A percentile compares a stretch with the other conserved stretches of the same genome.
These are phyloP conservation scores for Grosmannia clavigera DNA, from an alignment of 2,329 filamentous ascomycete species.

Conservation along the genomic window DNA sequence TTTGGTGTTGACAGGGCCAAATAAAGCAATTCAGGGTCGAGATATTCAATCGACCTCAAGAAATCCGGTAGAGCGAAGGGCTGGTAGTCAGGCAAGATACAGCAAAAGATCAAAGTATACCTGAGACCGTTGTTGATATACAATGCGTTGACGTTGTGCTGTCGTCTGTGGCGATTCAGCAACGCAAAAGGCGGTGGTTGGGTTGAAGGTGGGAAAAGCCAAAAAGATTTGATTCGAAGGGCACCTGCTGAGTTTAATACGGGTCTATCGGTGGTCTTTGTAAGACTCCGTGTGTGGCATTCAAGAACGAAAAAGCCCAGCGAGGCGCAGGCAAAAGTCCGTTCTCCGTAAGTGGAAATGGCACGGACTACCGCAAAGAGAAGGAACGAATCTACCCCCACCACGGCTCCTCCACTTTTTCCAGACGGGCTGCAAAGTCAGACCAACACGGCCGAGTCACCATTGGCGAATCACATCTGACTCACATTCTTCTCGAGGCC, in stretches of 20 bases:
- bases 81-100: background rate
- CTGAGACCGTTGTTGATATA: background rate
- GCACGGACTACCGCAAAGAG: background rate
- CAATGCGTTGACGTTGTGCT: background rate
- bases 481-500: background rate
- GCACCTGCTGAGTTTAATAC: background rate
- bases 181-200: background rate
- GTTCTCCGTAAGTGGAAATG: background rate
- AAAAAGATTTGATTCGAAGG: background rate
- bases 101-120: background rate
- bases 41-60: too few species aligned
- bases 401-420: background rate
- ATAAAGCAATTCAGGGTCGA: background rate
- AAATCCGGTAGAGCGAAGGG: background rate
- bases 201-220: background rate
- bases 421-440: background rate
- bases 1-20: background rate
- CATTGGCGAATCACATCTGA: constrained; percentile 2
- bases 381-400: background rate
- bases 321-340: background rate
- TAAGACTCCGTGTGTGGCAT: background rate
- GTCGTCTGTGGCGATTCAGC: background rate
- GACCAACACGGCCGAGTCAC: background rate
- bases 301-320: background rate
- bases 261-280: background rate